phyloP scores from a whole-genome alignment of 306 rosid genomes.

The Elaeagnus macrophylla region DNA sequence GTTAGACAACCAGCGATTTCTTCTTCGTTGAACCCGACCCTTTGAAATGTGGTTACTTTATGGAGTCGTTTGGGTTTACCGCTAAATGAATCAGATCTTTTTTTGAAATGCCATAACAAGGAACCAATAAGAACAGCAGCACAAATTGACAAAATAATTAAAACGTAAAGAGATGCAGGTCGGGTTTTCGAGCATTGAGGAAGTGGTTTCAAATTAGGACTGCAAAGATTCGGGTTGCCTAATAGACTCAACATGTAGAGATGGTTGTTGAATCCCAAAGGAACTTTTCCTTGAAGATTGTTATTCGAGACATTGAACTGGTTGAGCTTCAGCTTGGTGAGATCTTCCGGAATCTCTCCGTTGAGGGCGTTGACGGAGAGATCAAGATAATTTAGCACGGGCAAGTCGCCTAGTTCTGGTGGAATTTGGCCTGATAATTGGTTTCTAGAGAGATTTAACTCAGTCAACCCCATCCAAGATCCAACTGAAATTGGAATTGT shows the following conservation, averaged over 20 bases:
- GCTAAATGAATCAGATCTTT: slow-evolving; percentile 16
- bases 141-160: slow-evolving; percentile 23
- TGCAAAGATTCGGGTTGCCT: slow-evolving; percentile 62
- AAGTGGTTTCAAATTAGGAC: slow-evolving; percentile 37
- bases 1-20: slow-evolving; percentile 44
- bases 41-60: slow-evolving; percentile 46
- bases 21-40: slow-evolving; percentile 46
- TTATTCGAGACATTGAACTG: slow-evolving; percentile 56
- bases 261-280: slow-evolving; percentile 37
- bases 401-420: slow-evolving; percentile 41
- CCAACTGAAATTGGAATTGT: slow-evolving; percentile 40
- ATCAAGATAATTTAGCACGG: slow-evolving; percentile 51
- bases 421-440: slow-evolving; percentile 54
- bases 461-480: slow-evolving; percentile 46
- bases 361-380: slow-evolving; percentile 48
- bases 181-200: slow-evolving; percentile 37
- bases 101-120: slow-evolving; percentile 34
- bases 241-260: slow-evolving; percentile 29
- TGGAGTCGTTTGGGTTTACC: slow-evolving; percentile 29
- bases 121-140: slow-evolving; percentile 31
- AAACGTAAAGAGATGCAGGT: slow-evolving; percentile 21
- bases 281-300: slow-evolving; percentile 49
- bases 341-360: slow-evolving; percentile 55
- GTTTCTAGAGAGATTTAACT: slow-evolving; percentile 53
- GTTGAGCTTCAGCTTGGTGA: slow-evolving; percentile 49